Evolutionary conservation across 2,329 filamentous ascomycete species (phyloP).

Genomic region (Exophiala oligosperma): DNA sequence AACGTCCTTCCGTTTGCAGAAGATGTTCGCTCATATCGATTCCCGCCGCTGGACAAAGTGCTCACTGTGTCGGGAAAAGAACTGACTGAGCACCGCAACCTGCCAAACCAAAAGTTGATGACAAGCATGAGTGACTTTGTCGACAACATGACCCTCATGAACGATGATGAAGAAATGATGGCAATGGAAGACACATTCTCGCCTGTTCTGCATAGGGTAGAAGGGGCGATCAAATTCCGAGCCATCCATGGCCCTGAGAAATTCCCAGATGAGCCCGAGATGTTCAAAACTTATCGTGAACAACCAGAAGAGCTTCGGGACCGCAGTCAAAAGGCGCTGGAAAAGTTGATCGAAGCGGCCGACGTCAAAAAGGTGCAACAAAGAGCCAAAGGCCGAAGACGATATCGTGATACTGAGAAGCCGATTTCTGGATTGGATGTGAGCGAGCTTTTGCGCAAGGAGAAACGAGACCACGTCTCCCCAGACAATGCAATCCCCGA

Average conservation of each 20-base stretch:
- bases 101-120: conserved; percentile 73
- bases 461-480: conserved; percentile 56
- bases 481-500: conserved; percentile 80
- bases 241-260: conserved; percentile 71
- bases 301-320: conserved; percentile 68
- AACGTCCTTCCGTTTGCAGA: conserved; percentile 90
- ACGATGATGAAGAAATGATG: conserved; percentile 70
- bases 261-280: conserved; percentile 61
- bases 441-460: conserved; percentile 70
- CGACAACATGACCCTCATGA: conserved; percentile 82
- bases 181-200: conserved; percentile 80
- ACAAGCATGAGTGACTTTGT: conserved; percentile 89
- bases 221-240: conserved; percentile 78
- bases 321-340: conserved; percentile 58
- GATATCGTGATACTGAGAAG: conserved; percentile 67
- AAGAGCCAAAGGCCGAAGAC: conserved; percentile 72
- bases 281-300: conserved; percentile 70
- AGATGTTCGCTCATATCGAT: conserved; percentile 85
- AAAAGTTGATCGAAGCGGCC: conserved; percentile 65
- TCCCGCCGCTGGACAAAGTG: conserved; percentile 84
- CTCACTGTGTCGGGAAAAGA: conserved; percentile 82
- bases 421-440: conserved; percentile 90
- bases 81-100: conserved; percentile 76
- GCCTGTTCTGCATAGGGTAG: conserved; percentile 82
- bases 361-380: conserved; percentile 87